Conservation (phyloP, 192 early-diverging fungal genomes). For the Spinellus fusiger region DNA sequence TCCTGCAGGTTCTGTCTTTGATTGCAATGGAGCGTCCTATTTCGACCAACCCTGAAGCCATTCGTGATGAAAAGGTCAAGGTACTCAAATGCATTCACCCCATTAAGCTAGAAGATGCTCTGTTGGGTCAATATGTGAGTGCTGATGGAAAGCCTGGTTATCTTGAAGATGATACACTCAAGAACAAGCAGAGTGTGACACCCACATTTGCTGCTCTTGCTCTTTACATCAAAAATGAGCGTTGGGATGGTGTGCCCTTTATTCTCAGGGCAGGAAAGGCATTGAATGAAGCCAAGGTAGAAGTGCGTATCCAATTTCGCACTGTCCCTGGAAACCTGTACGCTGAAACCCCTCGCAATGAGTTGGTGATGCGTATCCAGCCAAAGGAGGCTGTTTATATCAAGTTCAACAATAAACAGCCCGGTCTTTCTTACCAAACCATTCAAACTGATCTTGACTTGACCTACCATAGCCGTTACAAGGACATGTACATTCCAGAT, state of each 20-base stretch:
- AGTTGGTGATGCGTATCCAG: conserved; percentile 92
- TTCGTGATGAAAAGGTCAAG: conserved; percentile 89
- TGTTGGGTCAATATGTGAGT: conserved; percentile 86
- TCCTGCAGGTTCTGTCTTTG: conserved; percentile 87
- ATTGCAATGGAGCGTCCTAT: conserved; percentile 91
- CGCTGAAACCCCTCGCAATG: conserved; percentile 75
- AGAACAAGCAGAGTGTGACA: conserved; percentile 72
- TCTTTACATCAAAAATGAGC: conserved; percentile 87
- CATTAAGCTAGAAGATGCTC: conserved; percentile 70
- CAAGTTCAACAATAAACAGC: conserved; percentile 94
- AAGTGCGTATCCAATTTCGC: conserved; percentile 92
- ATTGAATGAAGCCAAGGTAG: conserved; percentile 85
- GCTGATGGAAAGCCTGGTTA: conserved; percentile 85
- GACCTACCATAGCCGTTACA: conserved; percentile 86
- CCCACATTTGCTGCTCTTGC: conserved; percentile 91
- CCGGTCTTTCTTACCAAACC: conserved; percentile 78
- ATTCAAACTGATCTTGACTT: conserved; percentile 95
- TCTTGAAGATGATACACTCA: conserved; percentile 84
- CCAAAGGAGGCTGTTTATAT: conserved; percentile 94
- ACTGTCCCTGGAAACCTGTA: conserved; percentile 71
- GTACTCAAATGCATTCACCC: conserved; percentile 80
- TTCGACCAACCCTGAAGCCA: conserved; percentile 78
- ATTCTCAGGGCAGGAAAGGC: conserved; percentile 85
- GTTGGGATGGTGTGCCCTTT: conserved; percentile 90
- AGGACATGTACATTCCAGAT: conserved; percentile 86